A percentile compares a stretch with the other conserved stretches of the same genome.
These are phyloP conservation scores for Nannizziopsis barbatae DNA, from an alignment of 2,329 filamentous ascomycete species.

Conservation along the genomic window DNA sequence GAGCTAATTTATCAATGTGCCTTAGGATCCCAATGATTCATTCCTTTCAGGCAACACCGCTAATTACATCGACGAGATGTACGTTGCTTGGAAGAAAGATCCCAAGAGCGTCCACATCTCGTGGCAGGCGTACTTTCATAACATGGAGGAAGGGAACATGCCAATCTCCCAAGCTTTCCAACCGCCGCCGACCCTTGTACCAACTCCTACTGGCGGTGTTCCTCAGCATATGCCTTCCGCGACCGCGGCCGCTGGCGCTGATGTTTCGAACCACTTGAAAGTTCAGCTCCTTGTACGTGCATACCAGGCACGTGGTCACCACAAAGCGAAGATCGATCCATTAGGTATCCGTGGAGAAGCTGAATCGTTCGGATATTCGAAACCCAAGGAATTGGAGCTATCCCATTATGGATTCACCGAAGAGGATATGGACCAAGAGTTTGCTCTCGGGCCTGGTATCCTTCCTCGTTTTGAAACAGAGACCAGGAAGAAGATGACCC, in stretches of 20 bases:
- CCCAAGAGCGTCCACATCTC: slow-evolving; percentile 90
- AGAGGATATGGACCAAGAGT: slow-evolving; percentile 85
- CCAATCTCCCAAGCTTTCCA: slow-evolving; percentile 95
- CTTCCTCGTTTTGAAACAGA: slow-evolving; percentile 86
- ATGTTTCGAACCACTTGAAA: slow-evolving; percentile 93
- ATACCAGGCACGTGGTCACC: slow-evolving; percentile 94
- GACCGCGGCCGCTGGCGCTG: slow-evolving; percentile 58
- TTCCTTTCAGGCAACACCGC: slow-evolving; percentile 95
- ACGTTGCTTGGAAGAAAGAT: slow-evolving; percentile 91
- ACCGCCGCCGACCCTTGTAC: slow-evolving; percentile 83
- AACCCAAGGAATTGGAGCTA: slow-evolving; percentile 83
- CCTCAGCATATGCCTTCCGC: slow-evolving; percentile 60
- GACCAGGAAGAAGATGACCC: slow-evolving; percentile 84
- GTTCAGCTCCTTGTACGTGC: slow-evolving; percentile 94
- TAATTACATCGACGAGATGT: slow-evolving; percentile 99
- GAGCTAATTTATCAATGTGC: slow-evolving; percentile 18
- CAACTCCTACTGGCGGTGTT: slow-evolving; percentile 66
- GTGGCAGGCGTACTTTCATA: slow-evolving; percentile 99
- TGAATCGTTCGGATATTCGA: slow-evolving; percentile 71
- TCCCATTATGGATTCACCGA: slow-evolving; percentile 94
- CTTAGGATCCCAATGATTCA: slow-evolving; percentile 75
- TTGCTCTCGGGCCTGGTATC: slow-evolving; percentile 85
- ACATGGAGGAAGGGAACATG: slow-evolving; percentile 98
- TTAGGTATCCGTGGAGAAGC: slow-evolving; percentile 83
- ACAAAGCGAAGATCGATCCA: slow-evolving; percentile 96